Base-by-base conservation (phyloP, 2,329 filamentous ascomycete species). In the Stagonosporopsis vannaccii region DNA sequence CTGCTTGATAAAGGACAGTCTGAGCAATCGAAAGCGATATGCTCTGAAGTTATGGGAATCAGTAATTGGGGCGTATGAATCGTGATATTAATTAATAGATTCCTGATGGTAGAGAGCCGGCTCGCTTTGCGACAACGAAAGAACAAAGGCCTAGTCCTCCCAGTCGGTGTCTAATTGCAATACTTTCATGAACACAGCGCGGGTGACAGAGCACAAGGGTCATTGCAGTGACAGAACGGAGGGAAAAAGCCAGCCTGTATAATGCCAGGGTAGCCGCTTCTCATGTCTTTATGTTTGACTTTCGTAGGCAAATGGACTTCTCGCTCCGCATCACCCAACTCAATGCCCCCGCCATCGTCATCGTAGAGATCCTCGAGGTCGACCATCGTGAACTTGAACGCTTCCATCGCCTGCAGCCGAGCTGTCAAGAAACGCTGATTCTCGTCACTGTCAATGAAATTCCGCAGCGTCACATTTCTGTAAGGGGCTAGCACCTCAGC, bases 381-480 rank as follows among this genome's bases (percentile, higher is more conserved):
- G 0, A 20, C n/a, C 1, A 6, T 19, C 2, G 62, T 63, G 37
- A 66, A 54, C 6, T 57, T 58, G 4, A 60, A 9, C 0, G 25
- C 40, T 6, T 52, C 8, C 1, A 56, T 35, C 1, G 59, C 62
- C 8, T 36, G 5, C 0, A 19, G 1, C 9, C 56, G 60, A 1
- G 61, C 30, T 0, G 25, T 39, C 4, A 45, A 11, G 32, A 66
- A 73, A 0, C 52, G 56, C 0, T 30, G 0, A 25, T 59, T 28
- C 42, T 73, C 71, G 0, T 23, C 17, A 6, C 61, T 35, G 17
- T 72, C 67, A n/a, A 69, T 53, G 42, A 72, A 71, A 1, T 57
- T 51, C 1, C 41, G 19, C 11, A 72, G 39, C 0, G 17, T 53
- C 15, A 71, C 54, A 11, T 41, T 36, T 1, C 40, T 13, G 36